Conservation (phyloP, 371 early-diverging fungal genomes). For the Haplosporangium sp. region DNA sequence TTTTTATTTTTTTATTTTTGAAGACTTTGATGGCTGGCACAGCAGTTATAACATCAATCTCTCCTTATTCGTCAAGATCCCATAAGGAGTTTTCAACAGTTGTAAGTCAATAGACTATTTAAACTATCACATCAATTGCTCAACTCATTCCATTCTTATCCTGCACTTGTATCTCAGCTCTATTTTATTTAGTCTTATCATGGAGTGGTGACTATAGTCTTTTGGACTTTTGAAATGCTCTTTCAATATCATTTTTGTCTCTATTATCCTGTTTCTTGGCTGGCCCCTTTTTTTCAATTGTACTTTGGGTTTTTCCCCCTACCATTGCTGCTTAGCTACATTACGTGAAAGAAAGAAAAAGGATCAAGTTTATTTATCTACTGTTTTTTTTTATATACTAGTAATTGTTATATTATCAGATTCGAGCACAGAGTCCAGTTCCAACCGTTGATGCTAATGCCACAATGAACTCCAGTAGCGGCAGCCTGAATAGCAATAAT, state of each 20-base stretch:
- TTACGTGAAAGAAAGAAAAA: neutral
- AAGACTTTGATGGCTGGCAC: neutral
- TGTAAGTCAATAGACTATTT: neutral
- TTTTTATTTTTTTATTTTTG: neutral
- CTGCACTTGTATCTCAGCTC: neutral
- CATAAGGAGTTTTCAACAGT: neutral
- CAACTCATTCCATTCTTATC: slow-evolving; percentile 1
- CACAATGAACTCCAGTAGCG: slow-evolving; percentile 4
- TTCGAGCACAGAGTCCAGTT: slow-evolving; percentile 3
- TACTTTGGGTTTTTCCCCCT: neutral
- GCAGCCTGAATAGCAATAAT: slow-evolving; percentile 5
- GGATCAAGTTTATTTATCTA: neutral
- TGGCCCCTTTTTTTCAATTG: neutral
- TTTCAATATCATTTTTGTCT: neutral
- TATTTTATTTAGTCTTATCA: neutral
- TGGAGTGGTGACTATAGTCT: neutral
- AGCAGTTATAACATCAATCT: neutral
- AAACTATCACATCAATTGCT: neutral
- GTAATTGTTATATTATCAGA: neutral
- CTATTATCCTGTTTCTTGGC: neutral
- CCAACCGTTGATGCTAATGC: slow-evolving; percentile 8
- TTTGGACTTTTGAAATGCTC: neutral
- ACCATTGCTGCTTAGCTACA: neutral
- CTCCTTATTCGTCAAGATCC: neutral
- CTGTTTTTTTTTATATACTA: neutral